Conservation (phyloP, 2,329 filamentous ascomycete genomes). For the Blastomyces silverae region DNA sequence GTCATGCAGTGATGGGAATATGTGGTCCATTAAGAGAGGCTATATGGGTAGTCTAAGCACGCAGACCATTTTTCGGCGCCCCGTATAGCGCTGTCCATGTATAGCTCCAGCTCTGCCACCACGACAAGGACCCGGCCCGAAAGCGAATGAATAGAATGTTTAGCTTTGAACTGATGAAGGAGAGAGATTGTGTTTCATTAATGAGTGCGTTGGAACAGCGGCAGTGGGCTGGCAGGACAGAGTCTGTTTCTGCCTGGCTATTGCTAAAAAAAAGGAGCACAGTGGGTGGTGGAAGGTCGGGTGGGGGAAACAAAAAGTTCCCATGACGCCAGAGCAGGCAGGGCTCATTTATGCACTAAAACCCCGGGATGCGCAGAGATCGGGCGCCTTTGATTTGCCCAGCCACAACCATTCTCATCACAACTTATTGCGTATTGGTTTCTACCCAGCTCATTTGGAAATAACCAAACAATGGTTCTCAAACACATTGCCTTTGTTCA, state of each 20-base stretch:
- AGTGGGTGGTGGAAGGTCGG: not conserved
- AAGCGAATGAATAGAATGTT: slow-evolving; percentile 1
- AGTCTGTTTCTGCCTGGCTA: not conserved
- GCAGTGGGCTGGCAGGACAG: not conserved
- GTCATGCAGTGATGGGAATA: slow-evolving; percentile 11
- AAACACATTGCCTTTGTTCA: not conserved
- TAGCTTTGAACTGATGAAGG: not conserved
- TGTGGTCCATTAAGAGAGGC: slow-evolving; percentile 14
- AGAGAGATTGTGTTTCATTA: not conserved
- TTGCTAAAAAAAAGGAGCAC: not conserved
- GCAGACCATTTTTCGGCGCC: slow-evolving; percentile 11
- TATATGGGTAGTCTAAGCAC: not conserved
- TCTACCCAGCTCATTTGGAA: not conserved
- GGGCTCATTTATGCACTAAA: not conserved
- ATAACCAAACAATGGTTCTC: not conserved
- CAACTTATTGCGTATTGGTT: not conserved
- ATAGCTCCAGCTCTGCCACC: slow-evolving; percentile 9
- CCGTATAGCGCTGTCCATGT: slow-evolving; percentile 4
- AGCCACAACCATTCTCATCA: not conserved
- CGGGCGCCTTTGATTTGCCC: not conserved
- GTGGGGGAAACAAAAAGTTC: not conserved
- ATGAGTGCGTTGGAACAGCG: not conserved
- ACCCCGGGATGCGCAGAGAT: not conserved
- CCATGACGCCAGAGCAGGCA: slow-evolving; percentile 7
- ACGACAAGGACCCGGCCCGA: not conserved